Conservation (phyloP, 2,329 filamentous ascomycete species). For the Scleromitrula shiraiana region DNA sequence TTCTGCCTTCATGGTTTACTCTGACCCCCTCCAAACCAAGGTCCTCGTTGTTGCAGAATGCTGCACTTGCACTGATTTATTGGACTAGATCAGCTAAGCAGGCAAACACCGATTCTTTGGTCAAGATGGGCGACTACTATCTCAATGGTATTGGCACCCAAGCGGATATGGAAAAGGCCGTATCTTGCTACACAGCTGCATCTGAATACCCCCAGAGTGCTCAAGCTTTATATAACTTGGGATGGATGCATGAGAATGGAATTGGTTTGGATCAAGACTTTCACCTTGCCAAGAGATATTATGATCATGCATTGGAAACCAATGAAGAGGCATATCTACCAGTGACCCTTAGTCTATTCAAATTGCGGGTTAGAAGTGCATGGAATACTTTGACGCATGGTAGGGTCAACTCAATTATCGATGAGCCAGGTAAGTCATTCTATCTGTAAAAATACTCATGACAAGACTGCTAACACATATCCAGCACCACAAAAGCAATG, state of each 20-base stretch:
- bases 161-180: constrained; percentile 73
- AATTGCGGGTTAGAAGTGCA: constrained; percentile 75
- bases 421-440: constrained; percentile 67
- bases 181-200: constrained; percentile 84
- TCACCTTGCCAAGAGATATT: constrained; percentile 92
- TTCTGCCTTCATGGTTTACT: constrained; percentile 33
- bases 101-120: constrained; percentile 82
- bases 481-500: constrained; percentile 63
- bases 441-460: neutral
- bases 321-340: constrained; percentile 92
- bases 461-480: constrained; percentile 40
- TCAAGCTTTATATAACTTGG: constrained; percentile 92
- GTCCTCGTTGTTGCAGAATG: constrained; percentile 44
- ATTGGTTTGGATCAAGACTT: constrained; percentile 90
- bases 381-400: constrained; percentile 93
- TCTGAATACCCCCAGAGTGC: constrained; percentile 88
- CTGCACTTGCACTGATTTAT: constrained; percentile 60
- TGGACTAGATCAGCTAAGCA: constrained; percentile 95
- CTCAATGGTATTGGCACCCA: constrained; percentile 70
- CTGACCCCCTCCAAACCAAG: constrained; percentile 31
- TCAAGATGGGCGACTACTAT: constrained; percentile 99
- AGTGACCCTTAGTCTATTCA: constrained; percentile 79
- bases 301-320: constrained; percentile 84
- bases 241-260: constrained; percentile 99
- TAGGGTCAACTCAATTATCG: constrained; percentile 84